phyloP scores from a whole-genome alignment of 768 basidiomycete species.

The Suillus subluteus region DNA sequence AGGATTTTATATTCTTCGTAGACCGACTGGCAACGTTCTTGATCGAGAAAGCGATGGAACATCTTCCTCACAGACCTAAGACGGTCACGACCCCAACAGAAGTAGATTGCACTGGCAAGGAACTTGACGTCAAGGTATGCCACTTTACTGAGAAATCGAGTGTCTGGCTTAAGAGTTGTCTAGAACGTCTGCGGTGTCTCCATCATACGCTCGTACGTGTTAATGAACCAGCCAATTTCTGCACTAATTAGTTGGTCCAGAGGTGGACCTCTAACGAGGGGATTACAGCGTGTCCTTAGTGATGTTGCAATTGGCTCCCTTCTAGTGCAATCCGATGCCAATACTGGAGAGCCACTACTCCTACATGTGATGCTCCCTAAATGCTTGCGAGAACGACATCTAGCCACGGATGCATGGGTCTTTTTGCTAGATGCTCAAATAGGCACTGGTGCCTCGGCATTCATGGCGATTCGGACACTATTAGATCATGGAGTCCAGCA shows the following conservation, averaged over 20 bases:
- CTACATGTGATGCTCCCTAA: slow-evolving; percentile 81
- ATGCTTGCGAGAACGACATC: slow-evolving; percentile 65
- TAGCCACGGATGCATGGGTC: slow-evolving; percentile 75
- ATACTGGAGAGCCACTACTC: slow-evolving; percentile 85
- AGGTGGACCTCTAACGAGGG: slow-evolving; percentile 89
- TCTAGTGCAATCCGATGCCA: slow-evolving; percentile 85
- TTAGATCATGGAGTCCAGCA: slow-evolving; percentile 90
- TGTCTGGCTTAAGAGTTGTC: slow-evolving; percentile 5
- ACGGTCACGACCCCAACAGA: slow-evolving; percentile 71
- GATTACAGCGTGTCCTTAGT: slow-evolving; percentile 85
- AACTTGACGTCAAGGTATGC: slow-evolving; percentile 60
- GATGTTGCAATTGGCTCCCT: slow-evolving; percentile 88
- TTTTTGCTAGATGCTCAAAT: slow-evolving; percentile 95
- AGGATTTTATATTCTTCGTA: slow-evolving; percentile 92
- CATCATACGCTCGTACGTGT: slow-evolving; percentile 81
- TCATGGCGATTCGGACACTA: slow-evolving; percentile 94
- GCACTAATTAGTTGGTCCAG: slow-evolving; percentile 40
- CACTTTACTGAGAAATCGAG: neutral
- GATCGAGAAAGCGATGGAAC: slow-evolving; percentile 81
- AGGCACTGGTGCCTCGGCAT: slow-evolving; percentile 88
- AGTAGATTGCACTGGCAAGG: slow-evolving; percentile 58
- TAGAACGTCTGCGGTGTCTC: slow-evolving; percentile 87
- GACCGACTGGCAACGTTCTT: slow-evolving; percentile 86
- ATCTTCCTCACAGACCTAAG: slow-evolving; percentile 71
- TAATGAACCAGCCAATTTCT: neutral